Conservation (phyloP, 805 yeast genomes). For the Starmerella apicola region DNA sequence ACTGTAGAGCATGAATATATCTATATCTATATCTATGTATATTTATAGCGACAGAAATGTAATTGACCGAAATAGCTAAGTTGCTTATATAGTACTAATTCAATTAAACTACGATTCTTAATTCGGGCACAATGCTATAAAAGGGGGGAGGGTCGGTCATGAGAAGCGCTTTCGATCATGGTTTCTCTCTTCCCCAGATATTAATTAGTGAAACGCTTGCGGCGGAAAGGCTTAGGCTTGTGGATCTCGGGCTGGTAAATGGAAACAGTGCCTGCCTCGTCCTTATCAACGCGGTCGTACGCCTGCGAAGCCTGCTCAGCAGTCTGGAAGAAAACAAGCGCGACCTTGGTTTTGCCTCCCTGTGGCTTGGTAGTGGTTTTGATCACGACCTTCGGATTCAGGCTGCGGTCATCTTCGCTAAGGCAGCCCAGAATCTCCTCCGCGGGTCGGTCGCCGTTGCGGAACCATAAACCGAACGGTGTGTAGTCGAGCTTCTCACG, state of each 20-base stretch:
- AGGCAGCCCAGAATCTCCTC: constrained; percentile 26
- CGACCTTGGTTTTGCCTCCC: constrained; percentile 22
- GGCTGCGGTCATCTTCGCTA: constrained; percentile 25
- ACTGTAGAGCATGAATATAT: too few relatives aligned
- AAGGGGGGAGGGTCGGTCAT: too few relatives aligned
- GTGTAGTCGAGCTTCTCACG: constrained; percentile 1
- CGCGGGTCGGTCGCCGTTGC: constrained; percentile 27
- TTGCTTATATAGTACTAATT: too few relatives aligned
- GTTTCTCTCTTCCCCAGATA: too few relatives aligned
- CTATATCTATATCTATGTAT: too few relatives aligned
- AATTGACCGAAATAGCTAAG: too few relatives aligned
- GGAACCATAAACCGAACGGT: constrained; percentile 34
- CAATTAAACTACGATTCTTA: too few relatives aligned
- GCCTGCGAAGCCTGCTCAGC: constrained; percentile 29
- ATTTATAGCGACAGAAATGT: too few relatives aligned
- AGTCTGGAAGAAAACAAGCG: constrained; percentile 29
- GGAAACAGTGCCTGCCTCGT: constrained; percentile 24
- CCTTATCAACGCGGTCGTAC: constrained; percentile 26
- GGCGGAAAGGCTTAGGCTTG: constrained; percentile 1
- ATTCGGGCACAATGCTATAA: too few relatives aligned
- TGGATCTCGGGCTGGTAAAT: constrained; percentile 12
- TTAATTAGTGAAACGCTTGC: too few relatives aligned
- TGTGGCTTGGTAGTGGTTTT: constrained; percentile 20
- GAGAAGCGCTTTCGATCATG: too few relatives aligned
- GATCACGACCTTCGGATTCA: constrained; percentile 25